These are phyloP conservation scores for Pistacia atlantica DNA, from an alignment of 345 rosid species.

Conservation along the genomic window DNA sequence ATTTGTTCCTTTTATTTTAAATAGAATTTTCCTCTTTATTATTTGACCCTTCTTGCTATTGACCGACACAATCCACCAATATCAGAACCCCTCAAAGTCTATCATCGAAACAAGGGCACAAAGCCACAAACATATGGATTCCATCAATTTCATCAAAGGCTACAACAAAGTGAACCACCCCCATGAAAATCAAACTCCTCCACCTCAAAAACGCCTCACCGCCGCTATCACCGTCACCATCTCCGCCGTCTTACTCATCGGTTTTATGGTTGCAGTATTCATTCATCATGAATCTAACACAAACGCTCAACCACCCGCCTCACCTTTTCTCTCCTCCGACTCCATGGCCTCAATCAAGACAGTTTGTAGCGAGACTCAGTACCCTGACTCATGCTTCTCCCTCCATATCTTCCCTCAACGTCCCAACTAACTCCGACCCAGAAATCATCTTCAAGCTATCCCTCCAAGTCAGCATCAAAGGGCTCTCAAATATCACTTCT, in stretches of 20 bases:
- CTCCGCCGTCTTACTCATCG: conserved; percentile 42
- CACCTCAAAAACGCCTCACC: conserved; percentile 31
- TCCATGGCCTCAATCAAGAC: conserved; percentile 43
- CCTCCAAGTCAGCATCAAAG: conserved; percentile 35
- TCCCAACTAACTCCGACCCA: conserved; percentile 45
- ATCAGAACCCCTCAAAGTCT: too few species aligned
- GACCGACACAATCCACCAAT: neutral
- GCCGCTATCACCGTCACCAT: conserved; percentile 44
- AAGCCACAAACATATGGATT: conserved; percentile 44
- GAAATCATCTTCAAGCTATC: conserved; percentile 63
- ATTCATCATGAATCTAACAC: conserved; percentile 30
- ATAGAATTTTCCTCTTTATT: too few species aligned
- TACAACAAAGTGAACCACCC: conserved; percentile 57
- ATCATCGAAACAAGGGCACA: neutral
- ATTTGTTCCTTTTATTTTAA: too few species aligned
- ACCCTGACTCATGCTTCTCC: conserved; percentile 67
- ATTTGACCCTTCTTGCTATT: too few species aligned
- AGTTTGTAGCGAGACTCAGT: conserved; percentile 61
- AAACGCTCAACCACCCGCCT: conserved; percentile 4
- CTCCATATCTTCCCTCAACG: conserved; percentile 48
- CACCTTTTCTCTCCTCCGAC: conserved; percentile 21
- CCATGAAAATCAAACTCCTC: conserved; percentile 38
- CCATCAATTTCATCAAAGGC: conserved; percentile 60
- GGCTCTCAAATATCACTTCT: conserved; percentile 36
- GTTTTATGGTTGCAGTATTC: conserved; percentile 37